Base-by-base conservation (phyloP, 1,284 basidiomycete species). In the Sanghuangporus baumii region DNA sequence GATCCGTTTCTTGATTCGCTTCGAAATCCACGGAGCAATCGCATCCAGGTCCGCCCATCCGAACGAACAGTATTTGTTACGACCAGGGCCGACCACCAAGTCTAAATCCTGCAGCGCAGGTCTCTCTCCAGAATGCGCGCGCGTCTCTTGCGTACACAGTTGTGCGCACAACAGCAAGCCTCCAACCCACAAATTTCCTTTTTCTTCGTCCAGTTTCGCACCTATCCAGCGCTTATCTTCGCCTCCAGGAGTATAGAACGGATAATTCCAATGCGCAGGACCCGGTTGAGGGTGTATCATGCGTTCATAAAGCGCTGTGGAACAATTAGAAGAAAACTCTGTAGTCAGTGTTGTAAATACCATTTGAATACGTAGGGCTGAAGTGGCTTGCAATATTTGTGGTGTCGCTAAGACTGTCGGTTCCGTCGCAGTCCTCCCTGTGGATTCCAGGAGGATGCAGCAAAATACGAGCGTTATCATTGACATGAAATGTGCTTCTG, bases 21-120 rank as follows among this genome's bases (percentile, higher is more conserved):
- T 81, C 63, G 84, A 80, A 75, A 92, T 80, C 90, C 89, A 92
- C 6, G 89, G 90, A 43, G 89, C 87, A 64, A 91, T 82, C 36
- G 83, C 80, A 69, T 79, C 78, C 47, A 92, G 74, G 72, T 92
- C 90, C 36, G 75, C 74, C 83, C 84, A 89, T 1, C 78, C 79
- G 65, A 92, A 83, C 7, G 88, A 89, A 6, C 82, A 81, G 70
- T 85, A 91, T 59, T 85, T 86, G 34, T 75, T 76, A 36, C 81
- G 77, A 51, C 81, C 79, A 2, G 77, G 71, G 14, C 79, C 82
- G 37, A 74, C 68, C 41, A 83, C 74, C 5, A 84, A 75, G 66
- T 83, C 84, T 36, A 78, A 69, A 59, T 83, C 84, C 69, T 82
- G 81, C 6, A 79, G 67, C 14, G 71, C 72, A 16, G 69, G 71